Evolutionary conservation across 768 basidiomycete genomes (phyloP), one percentile per base, ranked within the genome.

Genomic region (Amanita molliuscula): DNA sequence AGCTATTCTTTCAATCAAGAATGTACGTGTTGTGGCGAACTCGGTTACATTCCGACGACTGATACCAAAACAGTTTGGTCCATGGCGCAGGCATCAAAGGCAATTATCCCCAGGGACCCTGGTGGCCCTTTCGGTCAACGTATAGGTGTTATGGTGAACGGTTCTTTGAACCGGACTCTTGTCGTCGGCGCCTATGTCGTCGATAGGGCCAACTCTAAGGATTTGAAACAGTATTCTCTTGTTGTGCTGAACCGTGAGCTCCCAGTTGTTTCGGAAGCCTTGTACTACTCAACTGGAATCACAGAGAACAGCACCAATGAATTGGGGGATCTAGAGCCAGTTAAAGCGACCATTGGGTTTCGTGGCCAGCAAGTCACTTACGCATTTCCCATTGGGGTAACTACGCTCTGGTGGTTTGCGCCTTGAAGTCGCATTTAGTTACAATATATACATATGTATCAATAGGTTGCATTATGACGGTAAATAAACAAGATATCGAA

Each of bases 321-420:
- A 15, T 69, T 73, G 3, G 81, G 76, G 78, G 71, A 79, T 51
- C 79, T 79, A 0, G 65, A 65, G 15, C 70, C 77, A 0, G 76
- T 84, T 0, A 59, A 56, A 23, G 65, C 80, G 1, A 83, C 81
- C 7, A 84, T 85, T 52, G 73, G 76, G 52, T 84, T 84, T 65
- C 71, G 74, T 47, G 82, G 76, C 2, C 69, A 67, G 63, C 80
- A 82, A 70, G 86, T 84, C 2, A 75, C 69, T 1, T 84, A 84
- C 61, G 84, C 82, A 2, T 89, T 89, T 69, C 84, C 85, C 1
- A 83, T 87, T 11, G 86, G 86, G 23, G 79, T 88, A 3, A 75
- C 75, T 0, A 78, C 76, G 5, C 58, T 78, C 7, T 76, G 73
- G 74, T 76, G 73, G 74, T 75, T 66, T 52, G 73, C 51, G 31